Evolutionary conservation across 169 alveolate species (phyloP).

Genomic region (Plasmodium berghei): DNA sequence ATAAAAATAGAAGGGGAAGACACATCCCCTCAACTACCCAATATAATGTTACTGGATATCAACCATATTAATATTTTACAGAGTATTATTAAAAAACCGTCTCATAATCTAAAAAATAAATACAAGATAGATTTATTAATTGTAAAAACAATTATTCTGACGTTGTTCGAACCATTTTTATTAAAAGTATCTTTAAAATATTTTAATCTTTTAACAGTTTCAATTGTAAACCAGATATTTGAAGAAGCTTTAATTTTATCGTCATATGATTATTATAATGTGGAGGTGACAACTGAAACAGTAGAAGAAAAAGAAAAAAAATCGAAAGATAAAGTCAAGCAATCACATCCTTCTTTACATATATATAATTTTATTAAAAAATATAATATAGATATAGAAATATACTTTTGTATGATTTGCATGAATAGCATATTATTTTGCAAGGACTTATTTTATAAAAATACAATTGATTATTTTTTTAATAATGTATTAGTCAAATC

Average conservation of each 20-base stretch:
- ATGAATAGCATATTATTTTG: constrained; percentile 58
- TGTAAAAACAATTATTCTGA: constrained; percentile 27
- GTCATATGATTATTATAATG: constrained; percentile 1
- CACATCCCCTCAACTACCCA: too few relatives aligned
- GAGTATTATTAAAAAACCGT: not conserved
- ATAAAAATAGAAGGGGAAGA: not conserved
- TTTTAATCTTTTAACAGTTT: constrained; percentile 42
- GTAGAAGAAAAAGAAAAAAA: not conserved
- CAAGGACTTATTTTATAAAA: constrained; percentile 57
- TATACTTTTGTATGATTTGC: constrained; percentile 70
- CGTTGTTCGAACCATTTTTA: constrained; percentile 44
- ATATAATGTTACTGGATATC: too few relatives aligned
- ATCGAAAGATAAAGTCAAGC: not conserved
- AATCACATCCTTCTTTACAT: not conserved
- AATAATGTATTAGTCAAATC: constrained; percentile 41
- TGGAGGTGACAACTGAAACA: not conserved
- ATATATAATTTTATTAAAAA: constrained; percentile 34
- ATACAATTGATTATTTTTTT: constrained; percentile 55
- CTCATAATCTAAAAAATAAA: not conserved
- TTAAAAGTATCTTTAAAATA: constrained; percentile 52
- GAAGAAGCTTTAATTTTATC: constrained; percentile 40
- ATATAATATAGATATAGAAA: constrained; percentile 22
- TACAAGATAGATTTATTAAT: constrained; percentile 22
- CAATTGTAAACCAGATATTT: constrained; percentile 46
- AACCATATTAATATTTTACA: not conserved